These are phyloP conservation scores for Talaromyces marneffei DNA, from an alignment of 2,329 filamentous ascomycete species.

Conservation along the genomic window DNA sequence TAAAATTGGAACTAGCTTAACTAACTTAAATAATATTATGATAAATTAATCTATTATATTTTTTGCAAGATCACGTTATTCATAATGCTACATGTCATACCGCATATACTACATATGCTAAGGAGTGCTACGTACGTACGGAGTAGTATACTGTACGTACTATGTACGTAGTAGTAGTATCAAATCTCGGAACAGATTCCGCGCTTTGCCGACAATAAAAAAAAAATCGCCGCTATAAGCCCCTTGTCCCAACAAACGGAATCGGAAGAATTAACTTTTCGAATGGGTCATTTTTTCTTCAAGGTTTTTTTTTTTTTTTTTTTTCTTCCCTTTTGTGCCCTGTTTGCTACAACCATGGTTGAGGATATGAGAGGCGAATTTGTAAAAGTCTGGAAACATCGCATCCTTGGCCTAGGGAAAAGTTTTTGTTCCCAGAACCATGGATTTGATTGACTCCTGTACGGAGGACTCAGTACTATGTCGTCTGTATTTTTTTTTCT, in stretches of 20 bases:
- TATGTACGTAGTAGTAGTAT: too few species aligned
- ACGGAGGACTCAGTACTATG: too few species aligned
- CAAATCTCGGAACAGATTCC: background rate
- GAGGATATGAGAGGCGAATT: background rate
- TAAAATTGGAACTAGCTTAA: too few species aligned
- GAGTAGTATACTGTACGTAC: too few species aligned
- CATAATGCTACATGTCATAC: background rate
- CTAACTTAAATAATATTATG: too few species aligned
- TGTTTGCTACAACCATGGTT: constrained; percentile 1
- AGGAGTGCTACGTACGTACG: background rate
- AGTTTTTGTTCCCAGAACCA: too few species aligned
- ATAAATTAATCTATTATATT: background rate
- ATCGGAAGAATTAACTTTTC: background rate
- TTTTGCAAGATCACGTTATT: background rate
- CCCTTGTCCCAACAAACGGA: background rate
- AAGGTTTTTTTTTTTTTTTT: background rate
- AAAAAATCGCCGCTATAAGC: background rate
- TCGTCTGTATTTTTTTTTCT: too few species aligned
- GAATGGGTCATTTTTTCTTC: background rate
- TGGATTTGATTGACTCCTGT: too few species aligned
- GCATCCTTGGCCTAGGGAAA: too few species aligned
- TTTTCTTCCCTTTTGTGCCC: background rate
- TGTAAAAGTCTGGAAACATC: too few species aligned
- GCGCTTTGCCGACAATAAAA: background rate
- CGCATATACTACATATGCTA: background rate